Conservation (phyloP, 768 basidiomycete genomes). For the Tylopilus rubrobrunneus region DNA sequence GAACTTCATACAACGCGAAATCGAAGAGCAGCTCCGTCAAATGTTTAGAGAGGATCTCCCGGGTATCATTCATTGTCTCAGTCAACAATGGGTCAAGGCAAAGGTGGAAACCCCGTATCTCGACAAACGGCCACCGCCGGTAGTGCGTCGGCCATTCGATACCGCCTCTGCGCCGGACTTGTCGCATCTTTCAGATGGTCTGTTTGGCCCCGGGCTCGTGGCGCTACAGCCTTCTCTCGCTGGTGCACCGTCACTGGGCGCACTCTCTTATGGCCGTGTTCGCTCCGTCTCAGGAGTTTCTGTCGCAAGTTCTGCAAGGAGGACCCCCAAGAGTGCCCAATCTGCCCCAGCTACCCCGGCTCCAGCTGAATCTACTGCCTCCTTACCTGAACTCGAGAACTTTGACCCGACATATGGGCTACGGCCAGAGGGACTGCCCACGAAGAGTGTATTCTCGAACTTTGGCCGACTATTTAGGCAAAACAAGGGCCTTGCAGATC, state of each 20-base stretch:
- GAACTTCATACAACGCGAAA: conserved; percentile 95
- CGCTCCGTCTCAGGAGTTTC: conserved; percentile 43
- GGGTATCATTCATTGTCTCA: conserved; percentile 92
- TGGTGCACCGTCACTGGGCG: conserved; percentile 21
- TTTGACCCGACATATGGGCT: conserved; percentile 97
- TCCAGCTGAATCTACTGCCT: conserved; percentile 21
- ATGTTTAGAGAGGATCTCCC: conserved; percentile 98
- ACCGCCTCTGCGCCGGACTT: conserved; percentile 42
- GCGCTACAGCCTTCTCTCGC: conserved; percentile 24
- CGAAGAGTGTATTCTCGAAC: conserved; percentile 74
- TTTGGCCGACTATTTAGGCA: conserved; percentile 72
- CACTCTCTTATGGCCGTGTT: conserved; percentile 24
- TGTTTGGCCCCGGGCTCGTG: conserved; percentile 9
- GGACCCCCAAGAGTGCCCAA: conserved; percentile 18
- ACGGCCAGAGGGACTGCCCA: conserved; percentile 85
- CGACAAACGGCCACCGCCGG: conserved; percentile 44
- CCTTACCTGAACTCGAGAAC: conserved; percentile 59
- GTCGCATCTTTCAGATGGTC: conserved; percentile 19
- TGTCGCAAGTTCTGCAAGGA: conserved; percentile 30
- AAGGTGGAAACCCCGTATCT: conserved; percentile 92
- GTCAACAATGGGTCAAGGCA: conserved; percentile 93
- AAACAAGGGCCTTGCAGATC: conserved; percentile 70
- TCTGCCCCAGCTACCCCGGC: conserved; percentile 20
- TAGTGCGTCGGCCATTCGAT: conserved; percentile 33
- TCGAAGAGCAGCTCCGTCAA: conserved; percentile 93